phyloP scores from a whole-genome alignment of 208 protist species.

The Leishmania mexicana region DNA sequence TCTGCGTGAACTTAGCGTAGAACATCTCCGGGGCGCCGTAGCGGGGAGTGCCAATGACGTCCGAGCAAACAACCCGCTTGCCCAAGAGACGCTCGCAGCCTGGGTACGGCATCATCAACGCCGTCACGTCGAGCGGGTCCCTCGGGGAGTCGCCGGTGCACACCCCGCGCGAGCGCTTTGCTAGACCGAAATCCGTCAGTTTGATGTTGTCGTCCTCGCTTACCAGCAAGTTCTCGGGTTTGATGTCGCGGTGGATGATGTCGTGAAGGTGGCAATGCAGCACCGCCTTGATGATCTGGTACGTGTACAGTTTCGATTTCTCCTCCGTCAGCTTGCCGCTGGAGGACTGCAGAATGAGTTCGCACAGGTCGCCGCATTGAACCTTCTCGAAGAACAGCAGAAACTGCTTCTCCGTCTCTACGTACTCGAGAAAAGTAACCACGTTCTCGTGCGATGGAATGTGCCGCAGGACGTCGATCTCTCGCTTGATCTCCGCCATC shows the following conservation, averaged over 20 bases:
- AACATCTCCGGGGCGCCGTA: constrained; percentile 93
- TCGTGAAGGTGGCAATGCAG: constrained; percentile 92
- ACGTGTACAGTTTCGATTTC: constrained; percentile 85
- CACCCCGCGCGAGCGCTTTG: constrained; percentile 78
- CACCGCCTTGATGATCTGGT: constrained; percentile 91
- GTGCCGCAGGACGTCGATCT: constrained; percentile 89
- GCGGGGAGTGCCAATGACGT: constrained; percentile 90
- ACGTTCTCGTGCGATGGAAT: constrained; percentile 89
- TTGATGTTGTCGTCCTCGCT: constrained; percentile 89
- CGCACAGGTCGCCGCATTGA: constrained; percentile 85
- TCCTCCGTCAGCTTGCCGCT: constrained; percentile 84
- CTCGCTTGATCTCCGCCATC: constrained; percentile 89
- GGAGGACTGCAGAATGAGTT: constrained; percentile 83
- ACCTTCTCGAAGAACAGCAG: constrained; percentile 91
- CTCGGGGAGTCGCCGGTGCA: constrained; percentile 60
- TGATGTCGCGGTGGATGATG: constrained; percentile 93
- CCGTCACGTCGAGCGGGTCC: constrained; percentile 69
- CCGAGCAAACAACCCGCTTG: constrained; percentile 85
- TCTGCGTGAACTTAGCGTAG: constrained; percentile 92
- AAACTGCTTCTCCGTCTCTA: constrained; percentile 86
- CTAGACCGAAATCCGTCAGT: constrained; percentile 92
- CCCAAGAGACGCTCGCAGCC: constrained; percentile 83
- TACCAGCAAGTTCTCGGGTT: constrained; percentile 92
- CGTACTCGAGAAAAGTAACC: constrained; percentile 89
- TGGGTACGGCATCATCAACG: constrained; percentile 78